Evolutionary conservation across 23 red algal species (phyloP), one percentile per base, ranked within the genome.

Genomic region (Gracilariopsis chorda): DNA sequence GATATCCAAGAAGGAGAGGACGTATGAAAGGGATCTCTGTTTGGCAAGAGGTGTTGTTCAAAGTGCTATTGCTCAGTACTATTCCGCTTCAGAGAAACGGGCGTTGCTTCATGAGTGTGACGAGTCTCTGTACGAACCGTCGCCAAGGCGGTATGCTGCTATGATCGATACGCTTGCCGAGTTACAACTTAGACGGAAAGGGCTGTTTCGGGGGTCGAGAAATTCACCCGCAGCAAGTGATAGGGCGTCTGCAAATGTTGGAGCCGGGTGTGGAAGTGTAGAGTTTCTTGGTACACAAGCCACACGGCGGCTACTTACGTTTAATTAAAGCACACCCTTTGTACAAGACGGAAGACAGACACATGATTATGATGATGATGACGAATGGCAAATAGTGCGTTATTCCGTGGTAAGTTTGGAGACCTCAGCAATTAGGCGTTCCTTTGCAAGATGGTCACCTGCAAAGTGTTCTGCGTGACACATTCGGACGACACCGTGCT

Each of bases 61-160:
- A 41, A 89, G 85, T 62, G 72, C 69, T 28, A 89, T 89, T 32
- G 85, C 85, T 25, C 85, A 89, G 48, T 78, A 89, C 44, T 89
- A 89, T 51, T 78, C 85, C 3, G 46, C 67, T 13, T 57, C 68
- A 7, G 69, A 89, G 46, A 89, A 61, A 25, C 85, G 49, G 1
- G 69, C 48, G 6, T 36, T 70, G 1, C 48, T 89, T 44, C n/a
- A 49, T 46, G 67, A 73, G 25, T 89, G 47, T 42, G 51, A 89
- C 61, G 85, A 78, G 29, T 29, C 85, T 78, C 47, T 60, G 2
- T 89, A 89, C n/a, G 69, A 45, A 28, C 48, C 85, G 32, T 89
- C 85, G 24, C 32, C 68, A 37, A 61, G 51, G 7, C 85, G 85
- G 25, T 52, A 73, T 64, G 85, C 61, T 19, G 82, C 82, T 21